Percentiles rank a stretch among this genome's conserved stretches.
Conservation (phyloP, 768 basidiomycete species). For the Neoboletus brunneissimus region DNA sequence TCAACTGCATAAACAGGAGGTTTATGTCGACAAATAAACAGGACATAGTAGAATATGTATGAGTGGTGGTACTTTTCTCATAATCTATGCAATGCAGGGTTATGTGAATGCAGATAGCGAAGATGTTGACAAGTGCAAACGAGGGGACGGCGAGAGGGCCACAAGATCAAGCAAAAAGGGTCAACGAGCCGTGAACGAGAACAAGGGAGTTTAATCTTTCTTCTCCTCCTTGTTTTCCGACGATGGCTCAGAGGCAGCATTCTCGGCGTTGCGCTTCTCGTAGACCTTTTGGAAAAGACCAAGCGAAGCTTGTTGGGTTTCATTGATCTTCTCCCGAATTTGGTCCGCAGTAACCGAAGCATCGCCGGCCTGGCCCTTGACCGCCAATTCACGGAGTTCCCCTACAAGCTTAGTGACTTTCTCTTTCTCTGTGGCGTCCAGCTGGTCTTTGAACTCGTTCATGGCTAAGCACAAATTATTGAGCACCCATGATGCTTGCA, state of each 20-base stretch:
- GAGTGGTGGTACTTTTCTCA: constrained; percentile 29
- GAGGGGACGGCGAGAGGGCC: constrained; percentile 23
- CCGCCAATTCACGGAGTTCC: constrained; percentile 86
- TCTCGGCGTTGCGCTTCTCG: constrained; percentile 86
- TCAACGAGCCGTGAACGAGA: neutral
- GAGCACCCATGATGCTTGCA: neutral
- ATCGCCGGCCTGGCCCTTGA: constrained; percentile 88
- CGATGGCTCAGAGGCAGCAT: constrained; percentile 44
- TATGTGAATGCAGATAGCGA: constrained; percentile 3
- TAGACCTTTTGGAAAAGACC: constrained; percentile 98
- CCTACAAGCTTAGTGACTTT: constrained; percentile 85
- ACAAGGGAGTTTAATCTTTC: constrained; percentile 64
- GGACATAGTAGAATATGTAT: constrained; percentile 22
- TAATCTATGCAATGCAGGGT: constrained; percentile 28
- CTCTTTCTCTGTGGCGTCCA: constrained; percentile 89
- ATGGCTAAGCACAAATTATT: constrained; percentile 53
- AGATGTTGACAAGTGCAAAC: constrained; percentile 17
- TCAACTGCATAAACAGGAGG: constrained; percentile 13
- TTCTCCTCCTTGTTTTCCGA: constrained; percentile 62
- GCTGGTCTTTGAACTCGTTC: constrained; percentile 96
- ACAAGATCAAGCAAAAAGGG: constrained; percentile 12
- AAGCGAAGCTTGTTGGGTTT: constrained; percentile 92
- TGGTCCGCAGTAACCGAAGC: constrained; percentile 74
- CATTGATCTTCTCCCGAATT: constrained; percentile 90
- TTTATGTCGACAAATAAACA: constrained; percentile 15